These are phyloP conservation scores for Saccharomycopsis capsularis DNA, from an alignment of 805 yeast genomes.

Conservation along the genomic window DNA sequence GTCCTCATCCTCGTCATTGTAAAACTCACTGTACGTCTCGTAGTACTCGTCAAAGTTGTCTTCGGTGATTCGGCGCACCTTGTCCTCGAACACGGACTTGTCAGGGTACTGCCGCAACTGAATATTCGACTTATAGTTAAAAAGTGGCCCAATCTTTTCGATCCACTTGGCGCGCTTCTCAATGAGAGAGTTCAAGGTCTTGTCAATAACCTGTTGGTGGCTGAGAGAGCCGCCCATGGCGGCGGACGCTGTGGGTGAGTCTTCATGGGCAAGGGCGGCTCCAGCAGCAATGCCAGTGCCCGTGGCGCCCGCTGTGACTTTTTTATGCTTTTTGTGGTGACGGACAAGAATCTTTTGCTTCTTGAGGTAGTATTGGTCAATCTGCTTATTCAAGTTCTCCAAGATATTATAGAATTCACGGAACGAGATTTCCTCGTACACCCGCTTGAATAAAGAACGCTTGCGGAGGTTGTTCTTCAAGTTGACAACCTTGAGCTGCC, in stretches of 20 bases:
- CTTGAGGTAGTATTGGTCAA: conserved; percentile 87
- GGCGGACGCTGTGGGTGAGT: conserved; percentile 29
- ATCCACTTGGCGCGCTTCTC: conserved; percentile 91
- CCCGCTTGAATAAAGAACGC: conserved; percentile 54
- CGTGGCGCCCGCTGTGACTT: conserved; percentile 24
- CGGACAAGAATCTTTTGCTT: conserved; percentile 69
- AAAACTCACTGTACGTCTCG: conserved; percentile 18
- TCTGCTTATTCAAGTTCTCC: conserved; percentile 93
- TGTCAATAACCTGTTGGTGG: conserved; percentile 65
- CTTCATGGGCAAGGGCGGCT: conserved; percentile 19
- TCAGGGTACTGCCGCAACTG: conserved; percentile 62
- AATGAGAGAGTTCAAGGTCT: conserved; percentile 68
- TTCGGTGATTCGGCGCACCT: conserved; percentile 16
- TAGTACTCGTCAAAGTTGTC: conserved; percentile 21
- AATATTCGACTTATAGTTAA: conserved; percentile 53
- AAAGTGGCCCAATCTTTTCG: conserved; percentile 79
- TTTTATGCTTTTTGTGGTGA: conserved; percentile 47
- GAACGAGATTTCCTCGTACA: conserved; percentile 88
- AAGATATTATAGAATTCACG: conserved; percentile 86
- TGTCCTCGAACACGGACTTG: conserved; percentile 46
- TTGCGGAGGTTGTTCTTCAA: conserved; percentile 62
- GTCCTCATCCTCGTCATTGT: conserved; percentile 30
- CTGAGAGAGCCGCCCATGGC: conserved; percentile 27
- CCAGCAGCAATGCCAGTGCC: too few relatives aligned
- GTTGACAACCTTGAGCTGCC: conserved; percentile 54